Evolutionary conservation across 2,329 filamentous ascomycete species (phyloP), one percentile per base, ranked within the genome.

Genomic region (Cytospora schulzeri): DNA sequence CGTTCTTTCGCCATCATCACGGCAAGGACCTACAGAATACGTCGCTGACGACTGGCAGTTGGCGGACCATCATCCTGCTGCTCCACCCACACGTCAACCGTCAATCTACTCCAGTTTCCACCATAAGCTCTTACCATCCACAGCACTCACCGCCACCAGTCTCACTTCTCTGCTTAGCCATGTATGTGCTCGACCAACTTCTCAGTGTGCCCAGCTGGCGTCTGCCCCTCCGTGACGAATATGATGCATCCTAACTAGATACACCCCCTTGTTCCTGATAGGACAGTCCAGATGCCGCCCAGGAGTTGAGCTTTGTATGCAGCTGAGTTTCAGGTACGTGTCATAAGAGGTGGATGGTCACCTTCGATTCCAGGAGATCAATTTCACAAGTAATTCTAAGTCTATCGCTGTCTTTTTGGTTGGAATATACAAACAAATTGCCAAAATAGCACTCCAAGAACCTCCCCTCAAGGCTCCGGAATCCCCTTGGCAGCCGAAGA

Each of bases 391-490:
- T n/a, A n/a, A n/a, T n/a, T 48, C n/a, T n/a, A 48, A 48, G 45
- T 48, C 45, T 48, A 48, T 14, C n/a, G 45, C 45, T 48, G 19
- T 48, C 9, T 24, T 48, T 14, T 12, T n/a, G 4, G 9, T 24
- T 5, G n/a, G n/a, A n/a, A n/a, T n/a, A n/a, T n/a, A n/a, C n/a
- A n/a, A n/a, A n/a, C n/a, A n/a, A n/a, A n/a, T n/a, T n/a, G n/a
- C n/a, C n/a, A n/a, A n/a, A n/a, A n/a, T n/a, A n/a, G n/a, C n/a
- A n/a, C n/a, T n/a, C n/a, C n/a, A n/a, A n/a, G n/a, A n/a, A n/a
- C n/a, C n/a, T n/a, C n/a, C 29, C 22, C 29, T 58, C 51, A 66
- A 11, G 57, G 57, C 53, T 66, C 64, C n/a, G 61, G 57, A 6
- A 64, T 51, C 8, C 48, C 26, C 15, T 26, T 54, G n/a, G n/a